phyloP scores from a whole-genome alignment of 2,329 filamentous ascomycete species.

The Rhexocercosporidium sp. region DNA sequence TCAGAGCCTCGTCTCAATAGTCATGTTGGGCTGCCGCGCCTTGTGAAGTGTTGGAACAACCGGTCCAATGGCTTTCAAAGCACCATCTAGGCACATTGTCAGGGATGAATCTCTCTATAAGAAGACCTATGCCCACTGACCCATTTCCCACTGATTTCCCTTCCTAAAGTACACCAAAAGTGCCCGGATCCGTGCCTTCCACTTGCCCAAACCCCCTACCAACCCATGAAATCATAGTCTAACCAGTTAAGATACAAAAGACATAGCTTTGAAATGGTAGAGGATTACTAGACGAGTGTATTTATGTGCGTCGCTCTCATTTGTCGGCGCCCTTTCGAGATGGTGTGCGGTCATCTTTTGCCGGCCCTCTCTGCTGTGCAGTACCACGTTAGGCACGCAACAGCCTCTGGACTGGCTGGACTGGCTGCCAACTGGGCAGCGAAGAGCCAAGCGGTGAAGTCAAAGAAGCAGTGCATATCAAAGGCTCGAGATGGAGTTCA shows the following conservation, averaged over 20 bases:
- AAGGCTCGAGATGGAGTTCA: slow-evolving; percentile 5
- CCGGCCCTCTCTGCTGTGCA: background rate
- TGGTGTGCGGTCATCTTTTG: background rate
- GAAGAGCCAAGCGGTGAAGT: background rate
- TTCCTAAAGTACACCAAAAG: background rate
- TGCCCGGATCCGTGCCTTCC: background rate
- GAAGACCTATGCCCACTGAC: background rate
- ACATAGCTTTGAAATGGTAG: background rate
- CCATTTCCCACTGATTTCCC: background rate
- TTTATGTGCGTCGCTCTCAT: slow-evolving; percentile 1
- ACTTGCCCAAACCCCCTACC: background rate
- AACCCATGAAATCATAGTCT: background rate
- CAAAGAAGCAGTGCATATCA: background rate
- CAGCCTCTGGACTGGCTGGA: background rate
- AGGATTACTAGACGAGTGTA: background rate
- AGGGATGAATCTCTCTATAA: background rate
- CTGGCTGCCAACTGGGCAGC: background rate
- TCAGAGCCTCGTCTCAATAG: background rate
- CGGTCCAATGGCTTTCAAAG: background rate
- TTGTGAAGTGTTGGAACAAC: background rate
- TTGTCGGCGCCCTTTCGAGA: background rate
- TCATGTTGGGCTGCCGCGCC: background rate
- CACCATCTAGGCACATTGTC: background rate
- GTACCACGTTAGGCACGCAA: background rate
- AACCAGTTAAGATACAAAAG: background rate